These are phyloP conservation scores for Pichia sp. DNA, from an alignment of 1,139 yeast genomes.

Conservation along the genomic window DNA sequence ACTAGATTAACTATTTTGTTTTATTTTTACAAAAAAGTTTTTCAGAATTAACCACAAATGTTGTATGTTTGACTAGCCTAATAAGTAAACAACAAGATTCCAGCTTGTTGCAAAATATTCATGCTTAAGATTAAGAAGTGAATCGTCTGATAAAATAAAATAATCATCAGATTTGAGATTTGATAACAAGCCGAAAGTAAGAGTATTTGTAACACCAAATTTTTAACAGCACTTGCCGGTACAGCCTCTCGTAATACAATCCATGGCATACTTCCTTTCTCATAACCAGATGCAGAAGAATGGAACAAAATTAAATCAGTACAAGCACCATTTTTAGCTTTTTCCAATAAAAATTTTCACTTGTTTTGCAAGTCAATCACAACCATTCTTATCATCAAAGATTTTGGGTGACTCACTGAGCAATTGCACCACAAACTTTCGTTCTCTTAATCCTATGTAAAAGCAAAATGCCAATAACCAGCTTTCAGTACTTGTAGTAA, in stretches of 20 bases:
- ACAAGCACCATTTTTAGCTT: constrained; percentile 37
- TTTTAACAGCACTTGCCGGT: constrained; percentile 30
- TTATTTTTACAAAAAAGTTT: no score
- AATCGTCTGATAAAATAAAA: constrained; percentile 1
- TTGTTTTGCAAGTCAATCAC: constrained; percentile 36
- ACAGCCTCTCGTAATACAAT: constrained; percentile 39
- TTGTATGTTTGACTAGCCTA: no score
- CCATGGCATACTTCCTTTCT: constrained; percentile 32
- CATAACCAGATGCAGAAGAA: constrained; percentile 34
- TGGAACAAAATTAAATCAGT: constrained; percentile 40
- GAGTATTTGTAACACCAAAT: constrained; percentile 41
- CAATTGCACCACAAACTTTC: constrained; percentile 50
- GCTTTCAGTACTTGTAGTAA: no score
- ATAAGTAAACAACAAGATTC: no score
- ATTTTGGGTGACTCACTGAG: constrained; percentile 40
- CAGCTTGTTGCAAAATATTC: constrained; percentile 17
- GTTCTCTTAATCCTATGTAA: constrained; percentile 54
- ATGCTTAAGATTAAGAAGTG: constrained; percentile 3
- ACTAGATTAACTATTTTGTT: no score
- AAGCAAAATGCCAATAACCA: constrained; percentile 72
- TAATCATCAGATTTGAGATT: constrained; percentile 3
- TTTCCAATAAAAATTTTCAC: constrained; percentile 33
- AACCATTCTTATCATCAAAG: constrained; percentile 36
- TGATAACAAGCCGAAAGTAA: neutral
- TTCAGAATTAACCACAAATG: no score